Conservation (phyloP, 805 yeast genomes). For the Candida andamanensis region DNA sequence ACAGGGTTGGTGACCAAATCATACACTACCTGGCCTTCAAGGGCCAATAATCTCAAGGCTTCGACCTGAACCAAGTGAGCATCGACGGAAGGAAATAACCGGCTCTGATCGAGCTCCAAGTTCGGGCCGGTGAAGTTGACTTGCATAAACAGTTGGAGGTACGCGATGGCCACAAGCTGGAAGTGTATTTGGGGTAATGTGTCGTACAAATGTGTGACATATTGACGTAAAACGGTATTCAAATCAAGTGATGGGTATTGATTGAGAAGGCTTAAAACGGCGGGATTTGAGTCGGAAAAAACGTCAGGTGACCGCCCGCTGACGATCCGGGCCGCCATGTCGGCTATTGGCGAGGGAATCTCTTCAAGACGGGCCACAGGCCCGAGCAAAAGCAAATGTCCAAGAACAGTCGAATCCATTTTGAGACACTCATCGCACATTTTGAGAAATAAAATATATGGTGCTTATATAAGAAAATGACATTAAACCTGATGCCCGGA, state of each 20-base stretch:
- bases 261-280: no score
- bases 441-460: no score
- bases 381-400: no score
- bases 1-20: conserved; percentile 39
- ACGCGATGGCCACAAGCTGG: conserved; percentile 49
- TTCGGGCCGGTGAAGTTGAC: conserved; percentile 82
- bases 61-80: conserved; percentile 17
- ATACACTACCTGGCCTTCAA: conserved; percentile 71
- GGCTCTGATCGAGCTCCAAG: conserved; percentile 31
- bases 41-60: conserved; percentile 37
- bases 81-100: conserved; percentile 23
- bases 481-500: no score
- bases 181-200: conserved; percentile 16
- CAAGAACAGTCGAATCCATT: no score
- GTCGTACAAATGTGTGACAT: conserved; percentile 8
- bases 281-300: no score
- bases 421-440: no score
- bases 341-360: no score
- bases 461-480: no score
- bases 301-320: no score
- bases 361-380: no score
- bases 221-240: conserved; percentile 13
- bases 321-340: no score
- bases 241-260: conserved; percentile 20
- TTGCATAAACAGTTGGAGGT: conserved; percentile 67